Base-by-base conservation (phyloP, 2,329 filamentous ascomycete genomes). In the Diaporthe eres region DNA sequence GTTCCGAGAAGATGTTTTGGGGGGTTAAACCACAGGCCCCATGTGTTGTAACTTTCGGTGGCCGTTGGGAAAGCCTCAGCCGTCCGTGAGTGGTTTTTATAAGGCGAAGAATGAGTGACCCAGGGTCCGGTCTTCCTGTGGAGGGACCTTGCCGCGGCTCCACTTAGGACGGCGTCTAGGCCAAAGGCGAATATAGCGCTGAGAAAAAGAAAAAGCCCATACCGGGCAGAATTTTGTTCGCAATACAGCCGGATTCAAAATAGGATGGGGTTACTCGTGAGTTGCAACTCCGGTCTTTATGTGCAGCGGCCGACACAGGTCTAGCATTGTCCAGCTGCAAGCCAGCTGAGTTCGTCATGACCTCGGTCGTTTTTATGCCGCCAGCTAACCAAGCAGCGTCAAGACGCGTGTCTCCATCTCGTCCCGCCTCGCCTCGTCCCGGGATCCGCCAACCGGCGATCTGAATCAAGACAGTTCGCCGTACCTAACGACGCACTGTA, bases 341-440 rank as follows among this genome's bases (percentile, higher is more conserved):
- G 22, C 1, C 7, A 25, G 34, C 8, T 42, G 58, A n/a, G 22
- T 42, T 42, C 37, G 13, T 61, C 57, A 25, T 25, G 31, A 61
- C 57, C 57, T 61, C 57, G 57, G 57, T 22, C 7, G 3, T 17
- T 61, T 61, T 61, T 10, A 61, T 61, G 37, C 13, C 37, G 2
- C 37, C 37, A 39, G 37, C 37, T 39, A 4, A 39, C 5, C 4
- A 39, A 39, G 37, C 37, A 39, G 37, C 37, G 1, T 13, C 39
- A 44, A 31, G n/a, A 63, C 42, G 17, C 17, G 17, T 49, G 17
- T 49, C 61, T 65, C 42, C 61, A 65, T 65, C 42, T 65, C 61
- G 9, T 65, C 42, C 61, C 61, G 42, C 61, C 61, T 65, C 61
- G 61, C 61, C 61, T 65, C 61, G 42, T 65, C 61, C 61, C 42